Evolutionary conservation across 345 rosid genomes (phyloP).

Genomic region (Ricinus communis): DNA sequence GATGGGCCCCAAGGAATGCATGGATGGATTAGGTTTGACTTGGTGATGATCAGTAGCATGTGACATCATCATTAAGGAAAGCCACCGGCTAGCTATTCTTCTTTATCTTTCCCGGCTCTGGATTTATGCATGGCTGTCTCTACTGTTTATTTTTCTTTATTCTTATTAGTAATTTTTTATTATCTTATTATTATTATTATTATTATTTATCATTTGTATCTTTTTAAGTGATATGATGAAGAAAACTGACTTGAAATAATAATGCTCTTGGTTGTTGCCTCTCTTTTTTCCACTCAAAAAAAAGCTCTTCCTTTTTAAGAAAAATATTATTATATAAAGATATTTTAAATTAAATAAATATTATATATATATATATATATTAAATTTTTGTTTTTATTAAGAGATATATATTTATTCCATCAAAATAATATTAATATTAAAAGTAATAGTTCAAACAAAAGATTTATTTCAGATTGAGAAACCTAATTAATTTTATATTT

Average conservation of each 20-base stretch:
- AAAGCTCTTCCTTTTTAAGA: too few species aligned
- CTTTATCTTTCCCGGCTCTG: not conserved
- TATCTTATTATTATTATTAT: not conserved
- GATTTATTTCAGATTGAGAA: too few species aligned
- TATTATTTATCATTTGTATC: not conserved
- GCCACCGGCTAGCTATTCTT: not conserved
- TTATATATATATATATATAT: too few species aligned
- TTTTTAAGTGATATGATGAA: constrained; percentile 3
- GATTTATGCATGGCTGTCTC: not conserved
- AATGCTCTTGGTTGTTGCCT: not conserved
- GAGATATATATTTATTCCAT: too few species aligned
- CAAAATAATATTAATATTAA: too few species aligned
- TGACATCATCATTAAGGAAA: constrained; percentile 37
- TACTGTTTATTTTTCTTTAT: not conserved
- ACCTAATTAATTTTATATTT: too few species aligned
- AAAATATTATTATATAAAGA: too few species aligned
- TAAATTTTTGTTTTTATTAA: too few species aligned
- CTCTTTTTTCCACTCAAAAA: not conserved
- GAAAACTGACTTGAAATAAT: constrained; percentile 6
- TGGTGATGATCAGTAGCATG: constrained; percentile 25
- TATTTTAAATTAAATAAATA: too few species aligned
- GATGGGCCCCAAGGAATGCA: constrained; percentile 34
- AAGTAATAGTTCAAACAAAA: too few species aligned
- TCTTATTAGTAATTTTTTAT: too few species aligned
- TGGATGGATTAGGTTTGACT: constrained; percentile 55